Percentiles rank a stretch among this genome's conserved stretches.
phyloP scores from a whole-genome alignment of 192 early-diverging fungal genomes.

The Coemansia asiatica region DNA sequence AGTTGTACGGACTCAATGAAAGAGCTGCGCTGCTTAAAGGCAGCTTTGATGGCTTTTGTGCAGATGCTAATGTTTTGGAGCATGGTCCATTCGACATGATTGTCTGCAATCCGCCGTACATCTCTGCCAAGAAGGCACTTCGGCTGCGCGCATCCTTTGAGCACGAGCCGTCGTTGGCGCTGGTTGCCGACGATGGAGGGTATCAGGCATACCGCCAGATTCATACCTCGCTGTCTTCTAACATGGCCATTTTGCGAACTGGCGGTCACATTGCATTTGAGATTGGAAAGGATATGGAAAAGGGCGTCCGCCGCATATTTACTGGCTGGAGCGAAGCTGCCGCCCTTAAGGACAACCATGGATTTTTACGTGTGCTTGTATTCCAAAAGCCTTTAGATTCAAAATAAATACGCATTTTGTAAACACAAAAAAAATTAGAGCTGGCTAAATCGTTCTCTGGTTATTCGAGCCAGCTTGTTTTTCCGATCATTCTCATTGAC shows the following conservation, averaged over 20 bases:
- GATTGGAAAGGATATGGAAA: constrained; percentile 63
- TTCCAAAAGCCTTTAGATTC: constrained; percentile 24
- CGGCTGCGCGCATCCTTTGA: constrained; percentile 42
- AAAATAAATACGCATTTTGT: background rate
- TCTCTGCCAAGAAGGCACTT: constrained; percentile 44
- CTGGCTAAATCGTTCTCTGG: constrained; percentile 30
- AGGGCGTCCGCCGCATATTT: constrained; percentile 57
- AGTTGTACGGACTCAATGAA: constrained; percentile 28
- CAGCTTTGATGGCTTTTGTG: constrained; percentile 52
- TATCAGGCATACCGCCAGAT: constrained; percentile 62
- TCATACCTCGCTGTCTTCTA: constrained; percentile 23
- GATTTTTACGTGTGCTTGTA: constrained; percentile 62
- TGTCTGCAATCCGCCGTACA: constrained; percentile 75
- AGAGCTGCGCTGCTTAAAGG: constrained; percentile 41
- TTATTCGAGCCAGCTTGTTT: constrained; percentile 12
- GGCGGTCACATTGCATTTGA: constrained; percentile 56
- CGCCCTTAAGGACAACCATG: constrained; percentile 52
- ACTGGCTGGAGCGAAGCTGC: constrained; percentile 44
- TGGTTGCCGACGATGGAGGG: constrained; percentile 64
- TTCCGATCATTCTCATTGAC: constrained; percentile 2
- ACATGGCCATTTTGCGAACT: constrained; percentile 25
- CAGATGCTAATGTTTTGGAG: constrained; percentile 12
- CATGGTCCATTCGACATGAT: constrained; percentile 59
- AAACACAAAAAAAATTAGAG: constrained; percentile 3
- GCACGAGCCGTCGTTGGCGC: constrained; percentile 65